Evolutionary conservation across 257 asterid genomes (phyloP), one percentile per base, ranked within the genome.

Genomic region (Misopates orontium): DNA sequence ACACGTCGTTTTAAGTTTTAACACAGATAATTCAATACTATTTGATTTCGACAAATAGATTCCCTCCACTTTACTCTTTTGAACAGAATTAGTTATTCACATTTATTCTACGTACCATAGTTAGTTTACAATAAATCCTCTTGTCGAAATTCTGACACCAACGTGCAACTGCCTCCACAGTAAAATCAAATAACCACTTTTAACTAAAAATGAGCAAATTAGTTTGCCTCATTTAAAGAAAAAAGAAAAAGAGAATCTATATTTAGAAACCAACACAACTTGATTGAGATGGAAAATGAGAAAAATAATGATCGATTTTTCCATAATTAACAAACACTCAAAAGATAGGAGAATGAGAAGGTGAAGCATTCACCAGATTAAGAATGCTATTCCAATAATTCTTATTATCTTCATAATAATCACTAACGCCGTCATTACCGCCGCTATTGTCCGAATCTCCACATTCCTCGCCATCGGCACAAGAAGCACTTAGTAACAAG

Each of bases 341-440:
- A 61, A 74, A 73, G 32, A 77, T 70, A 0, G 82, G 80, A 19
- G 80, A 74, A 82, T 77, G 73, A 25, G 84, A 73, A 0, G 79
- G 79, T 4, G 89, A 78, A 73, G 82, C 72, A 51, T 83, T 62
- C 51, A 78, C 86, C 82, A 83, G 67, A 73, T 80, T 70, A 53
- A 83, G 82, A 55, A 83, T 78, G 65, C 76, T 83, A 70, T 74
- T 80, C 89, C 89, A 83, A 57, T 83, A 83, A 32, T 76, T 76
- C 76, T 83, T 83, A 60, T 78, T 78, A 48, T 80, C 85, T 65
- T 75, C 85, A 54, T 54, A 58, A 40, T 60, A 64, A 31, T 73
- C 87, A 23, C 69, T 71, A 11, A 54, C 67, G 53, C 62, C 71
- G 9, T 63, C 32, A 1, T 71, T 62, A 18, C 36, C 74, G 50